Conservation (phyloP, 139 green algal genomes). For the Dunaliella primolecta region DNA sequence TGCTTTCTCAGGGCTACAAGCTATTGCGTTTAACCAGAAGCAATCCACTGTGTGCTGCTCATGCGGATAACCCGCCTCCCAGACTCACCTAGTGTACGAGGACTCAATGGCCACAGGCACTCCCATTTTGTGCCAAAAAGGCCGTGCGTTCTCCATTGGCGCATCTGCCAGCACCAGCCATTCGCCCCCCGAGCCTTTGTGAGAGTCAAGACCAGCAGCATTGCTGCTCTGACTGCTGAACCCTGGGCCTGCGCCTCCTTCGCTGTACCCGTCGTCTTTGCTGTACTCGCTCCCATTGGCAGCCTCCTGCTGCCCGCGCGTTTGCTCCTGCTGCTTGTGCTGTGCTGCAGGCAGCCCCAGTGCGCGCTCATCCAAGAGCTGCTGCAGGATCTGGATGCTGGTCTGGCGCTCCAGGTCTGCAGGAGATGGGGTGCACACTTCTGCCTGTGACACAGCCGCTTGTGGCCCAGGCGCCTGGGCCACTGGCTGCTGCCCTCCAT, state of each 20-base stretch:
- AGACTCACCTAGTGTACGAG: background rate
- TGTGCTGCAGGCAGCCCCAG: too few species aligned
- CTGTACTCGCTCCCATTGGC: background rate
- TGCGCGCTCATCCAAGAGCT: background rate
- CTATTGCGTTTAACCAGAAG: too few species aligned
- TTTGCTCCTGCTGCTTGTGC: too few species aligned
- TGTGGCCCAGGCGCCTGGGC: too few species aligned
- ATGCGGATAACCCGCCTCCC: too few species aligned
- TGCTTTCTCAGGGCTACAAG: too few species aligned
- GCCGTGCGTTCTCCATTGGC: background rate
- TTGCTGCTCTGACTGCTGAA: background rate
- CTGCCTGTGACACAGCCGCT: too few species aligned
- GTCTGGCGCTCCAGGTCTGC: background rate
- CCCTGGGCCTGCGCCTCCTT: background rate
- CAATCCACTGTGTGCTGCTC: too few species aligned
- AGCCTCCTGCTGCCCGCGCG: too few species aligned
- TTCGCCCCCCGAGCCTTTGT: background rate
- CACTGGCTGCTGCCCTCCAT: background rate
- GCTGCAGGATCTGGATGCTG: background rate
- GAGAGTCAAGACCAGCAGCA: too few species aligned
- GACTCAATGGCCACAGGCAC: slow-evolving; percentile 1
- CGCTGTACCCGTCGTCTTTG: background rate
- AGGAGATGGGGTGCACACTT: too few species aligned
- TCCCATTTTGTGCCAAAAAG: background rate
- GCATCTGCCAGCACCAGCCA: background rate